Base-by-base conservation (phyloP, 2,329 filamentous ascomycete species). In the Pseudogymnoascus verrucosus region DNA sequence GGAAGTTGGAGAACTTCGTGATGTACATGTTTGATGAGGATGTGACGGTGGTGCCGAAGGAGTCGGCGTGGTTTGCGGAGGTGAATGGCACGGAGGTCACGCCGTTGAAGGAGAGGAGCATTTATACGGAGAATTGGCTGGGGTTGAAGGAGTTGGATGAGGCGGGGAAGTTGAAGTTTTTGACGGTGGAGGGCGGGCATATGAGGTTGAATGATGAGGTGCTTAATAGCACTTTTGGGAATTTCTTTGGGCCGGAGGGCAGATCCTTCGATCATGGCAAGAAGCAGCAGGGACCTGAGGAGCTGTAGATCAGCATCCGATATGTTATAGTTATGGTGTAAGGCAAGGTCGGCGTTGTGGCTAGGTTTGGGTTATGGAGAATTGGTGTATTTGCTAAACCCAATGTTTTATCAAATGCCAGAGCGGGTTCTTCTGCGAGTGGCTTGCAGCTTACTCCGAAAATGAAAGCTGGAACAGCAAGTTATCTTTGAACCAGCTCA, bases 81-180 rank as follows among this genome's bases (percentile, higher is more conserved):
- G 88, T 95, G 59, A 91, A 95, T 75, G 80, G 79, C 36, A 89
- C 86, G 3, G 82, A 86, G 65, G 79, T 86, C 21, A 90, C 85
- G 54, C 82, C 82, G 14, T 76, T 99, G 73, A 81, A 84, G 68
- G 83, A 92, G 62, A 81, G 90, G 64, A 75, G 76, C 28, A 79
- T 98, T 1, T 99, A 97, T 75, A 84, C 83, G 69, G 89, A 98
- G 77, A 93, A 99, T 78, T 99, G 95, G 95, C 78, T 99, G 28
- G 95, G 95, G 0, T 78, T 99, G 74, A 89, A 84, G 74, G 77
- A 78, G 70, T 78, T 99, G 71, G 93, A 97, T 77, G 78, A 88
- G 74, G 89, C 89, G 78, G 90, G 89, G 2, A 90, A 84, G 1
- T 77, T 99, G 69, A 82, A 87, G 64, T 96, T 97, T 76, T 80